Percentiles rank a stretch among this genome's conserved stretches.
phyloP scores from a whole-genome alignment of 805 yeast species.

The Zygosaccharomyces lentus region DNA sequence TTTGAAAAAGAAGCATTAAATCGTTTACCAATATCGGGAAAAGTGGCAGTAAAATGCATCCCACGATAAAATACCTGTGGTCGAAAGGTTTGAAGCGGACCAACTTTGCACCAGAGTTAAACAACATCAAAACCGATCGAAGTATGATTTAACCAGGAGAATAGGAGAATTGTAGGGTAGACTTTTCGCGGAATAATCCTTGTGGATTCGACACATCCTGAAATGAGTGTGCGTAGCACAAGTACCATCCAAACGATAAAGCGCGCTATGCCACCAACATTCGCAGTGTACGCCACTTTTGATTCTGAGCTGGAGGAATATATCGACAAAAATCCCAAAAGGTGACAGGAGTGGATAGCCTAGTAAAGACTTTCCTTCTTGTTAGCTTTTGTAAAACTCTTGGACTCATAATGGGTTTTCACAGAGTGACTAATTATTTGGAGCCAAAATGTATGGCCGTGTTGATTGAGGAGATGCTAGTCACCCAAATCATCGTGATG shows the following conservation, averaged over 20 bases:
- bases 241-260: constrained; percentile 65
- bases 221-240: constrained; percentile 54
- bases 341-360: constrained; percentile 52
- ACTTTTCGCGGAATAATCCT: constrained; percentile 2
- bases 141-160: constrained; percentile 39
- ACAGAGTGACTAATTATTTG: constrained; percentile 60
- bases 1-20: constrained; percentile 40
- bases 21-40: constrained; percentile 43
- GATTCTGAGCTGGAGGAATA: constrained; percentile 32
- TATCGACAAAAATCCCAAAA: constrained; percentile 52
- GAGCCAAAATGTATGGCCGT: constrained; percentile 66
- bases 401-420: constrained; percentile 60
- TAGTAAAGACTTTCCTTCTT: constrained; percentile 61
- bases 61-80: constrained; percentile 51
- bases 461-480: constrained; percentile 66
- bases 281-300: constrained; percentile 49
- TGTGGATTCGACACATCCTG: constrained; percentile 32
- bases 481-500: constrained; percentile 52
- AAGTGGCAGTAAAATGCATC: constrained; percentile 59
- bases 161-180: constrained; percentile 22
- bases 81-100: constrained; percentile 47
- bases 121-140: constrained; percentile 39
- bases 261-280: constrained; percentile 61
- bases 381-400: constrained; percentile 47
- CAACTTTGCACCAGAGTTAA: constrained; percentile 47